Percentiles rank a stretch among this genome's conserved stretches.
Conservation (phyloP, 2,329 filamentous ascomycete genomes). For the Cryoendolithus antarcticus region DNA sequence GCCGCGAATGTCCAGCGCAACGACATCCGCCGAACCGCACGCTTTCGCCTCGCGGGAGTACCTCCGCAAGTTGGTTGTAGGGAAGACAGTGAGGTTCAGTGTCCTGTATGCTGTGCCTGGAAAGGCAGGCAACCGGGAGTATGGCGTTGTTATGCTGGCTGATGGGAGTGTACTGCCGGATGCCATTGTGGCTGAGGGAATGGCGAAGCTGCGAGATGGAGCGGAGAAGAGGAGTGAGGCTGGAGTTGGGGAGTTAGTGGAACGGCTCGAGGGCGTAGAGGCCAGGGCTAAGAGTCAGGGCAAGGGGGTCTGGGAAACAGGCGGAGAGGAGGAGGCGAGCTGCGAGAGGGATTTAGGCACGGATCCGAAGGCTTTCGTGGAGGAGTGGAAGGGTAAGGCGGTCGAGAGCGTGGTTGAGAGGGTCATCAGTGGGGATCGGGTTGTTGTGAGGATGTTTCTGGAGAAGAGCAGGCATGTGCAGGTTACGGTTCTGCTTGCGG, state of each 20-base stretch:
- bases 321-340: constrained; percentile 56
- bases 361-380: constrained; percentile 61
- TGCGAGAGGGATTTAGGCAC: constrained; percentile 58
- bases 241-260: constrained; percentile 56
- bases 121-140: constrained; percentile 53
- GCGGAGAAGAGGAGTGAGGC: constrained; percentile 83
- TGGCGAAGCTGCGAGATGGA: constrained; percentile 88
- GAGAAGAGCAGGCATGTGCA: constrained; percentile 76
- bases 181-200: constrained; percentile 72
- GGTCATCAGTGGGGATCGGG: constrained; percentile 79
- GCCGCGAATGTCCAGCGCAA: constrained; percentile 42
- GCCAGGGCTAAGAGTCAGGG: constrained; percentile 62
- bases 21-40: constrained; percentile 44
- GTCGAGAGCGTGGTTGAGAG: constrained; percentile 76
- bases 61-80: constrained; percentile 69
- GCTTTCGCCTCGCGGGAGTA: constrained; percentile 93
- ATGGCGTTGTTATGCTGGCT: constrained; percentile 65
- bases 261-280: constrained; percentile 67
- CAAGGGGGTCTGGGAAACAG: constrained; percentile 69
- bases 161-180: constrained; percentile 71
- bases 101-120: constrained; percentile 80
- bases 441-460: constrained; percentile 70
- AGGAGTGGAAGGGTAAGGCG: constrained; percentile 72
- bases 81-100: constrained; percentile 75
- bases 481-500: constrained; percentile 78